A percentile compares a stretch with the other conserved stretches of the same genome.
Conservation (phyloP, 1,284 basidiomycete genomes). For the Golubevia sp. region DNA sequence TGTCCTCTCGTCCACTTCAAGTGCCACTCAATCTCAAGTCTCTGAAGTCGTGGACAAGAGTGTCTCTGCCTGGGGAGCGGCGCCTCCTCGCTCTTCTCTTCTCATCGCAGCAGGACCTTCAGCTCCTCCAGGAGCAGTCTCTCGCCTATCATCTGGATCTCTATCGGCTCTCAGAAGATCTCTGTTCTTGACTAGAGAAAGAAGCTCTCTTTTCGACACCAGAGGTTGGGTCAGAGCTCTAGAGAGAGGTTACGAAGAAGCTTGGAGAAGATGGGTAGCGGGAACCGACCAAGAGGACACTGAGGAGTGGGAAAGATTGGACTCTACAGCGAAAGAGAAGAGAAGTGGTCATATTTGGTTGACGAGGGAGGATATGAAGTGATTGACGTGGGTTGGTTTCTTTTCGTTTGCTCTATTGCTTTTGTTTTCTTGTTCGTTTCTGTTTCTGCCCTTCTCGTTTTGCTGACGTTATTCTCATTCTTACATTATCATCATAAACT, state of each 20-base stretch:
- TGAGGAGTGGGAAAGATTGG: conserved; percentile 57
- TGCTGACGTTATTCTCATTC: too few relatives aligned
- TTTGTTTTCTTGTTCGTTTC: too few relatives aligned
- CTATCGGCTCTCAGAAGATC: conserved; percentile 26
- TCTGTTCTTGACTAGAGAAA: conserved; percentile 67
- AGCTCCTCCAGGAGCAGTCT: conserved; percentile 17
- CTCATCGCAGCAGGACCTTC: conserved; percentile 14
- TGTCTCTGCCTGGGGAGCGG: background rate
- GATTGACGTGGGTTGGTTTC: too few relatives aligned
- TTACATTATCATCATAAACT: too few relatives aligned
- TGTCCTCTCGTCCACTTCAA: too few relatives aligned
- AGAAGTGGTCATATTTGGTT: conserved; percentile 31
- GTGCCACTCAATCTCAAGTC: background rate
- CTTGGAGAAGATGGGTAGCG: conserved; percentile 69
- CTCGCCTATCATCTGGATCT: conserved; percentile 21
- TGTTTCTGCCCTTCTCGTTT: too few relatives aligned
- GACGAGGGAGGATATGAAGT: background rate
- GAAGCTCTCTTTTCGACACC: conserved; percentile 69
- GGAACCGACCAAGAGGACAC: conserved; percentile 66
- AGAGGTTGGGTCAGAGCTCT: conserved; percentile 67
- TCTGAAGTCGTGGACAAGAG: too few relatives aligned
- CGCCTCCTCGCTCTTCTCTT: conserved; percentile 18
- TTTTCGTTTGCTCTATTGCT: too few relatives aligned
- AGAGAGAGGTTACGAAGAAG: conserved; percentile 66
- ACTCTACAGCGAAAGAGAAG: conserved; percentile 5